Evolutionary conservation across 192 early-diverging fungal species (phyloP).

Genomic region (Paraglomus brasilianum): DNA sequence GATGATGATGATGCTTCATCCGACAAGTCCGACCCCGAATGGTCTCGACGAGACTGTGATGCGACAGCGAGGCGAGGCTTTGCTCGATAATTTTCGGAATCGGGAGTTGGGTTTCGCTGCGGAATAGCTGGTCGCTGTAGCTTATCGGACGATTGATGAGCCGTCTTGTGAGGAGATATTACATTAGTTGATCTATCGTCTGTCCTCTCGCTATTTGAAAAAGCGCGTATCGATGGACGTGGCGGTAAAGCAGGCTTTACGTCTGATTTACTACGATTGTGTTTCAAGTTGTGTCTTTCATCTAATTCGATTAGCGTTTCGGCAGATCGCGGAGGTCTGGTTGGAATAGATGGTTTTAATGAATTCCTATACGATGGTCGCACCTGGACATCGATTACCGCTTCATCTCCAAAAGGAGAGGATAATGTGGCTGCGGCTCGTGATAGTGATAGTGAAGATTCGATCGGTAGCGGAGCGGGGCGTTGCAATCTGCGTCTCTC

Average conservation of each 20-base stretch:
- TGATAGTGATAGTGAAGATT: neutral
- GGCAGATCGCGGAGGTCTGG: conserved; percentile 32
- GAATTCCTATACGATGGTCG: conserved; percentile 23
- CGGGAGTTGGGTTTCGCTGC: conserved; percentile 29
- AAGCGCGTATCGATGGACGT: conserved; percentile 27
- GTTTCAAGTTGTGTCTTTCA: conserved; percentile 21
- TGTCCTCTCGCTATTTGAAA: conserved; percentile 5
- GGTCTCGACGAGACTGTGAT: neutral
- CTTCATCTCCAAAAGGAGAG: conserved; percentile 30
- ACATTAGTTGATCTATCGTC: conserved; percentile 29
- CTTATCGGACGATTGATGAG: conserved; percentile 35
- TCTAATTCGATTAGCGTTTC: conserved; percentile 26
- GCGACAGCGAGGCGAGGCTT: conserved; percentile 7
- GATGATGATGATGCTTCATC: conserved; percentile 28
- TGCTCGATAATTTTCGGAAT: conserved; percentile 12
- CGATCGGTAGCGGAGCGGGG: neutral
- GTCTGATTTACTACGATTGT: conserved; percentile 15
- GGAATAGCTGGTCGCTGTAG: conserved; percentile 30
- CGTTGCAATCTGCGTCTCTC: neutral
- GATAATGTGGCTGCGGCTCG: neutral
- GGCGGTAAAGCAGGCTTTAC: conserved; percentile 34
- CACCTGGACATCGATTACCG: conserved; percentile 38
- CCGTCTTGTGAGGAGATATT: conserved; percentile 32
- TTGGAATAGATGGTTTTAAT: conserved; percentile 1
- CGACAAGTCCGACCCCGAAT: conserved; percentile 5